Base-by-base conservation (phyloP, 345 rosid genomes). In the Ceriops tagal region DNA sequence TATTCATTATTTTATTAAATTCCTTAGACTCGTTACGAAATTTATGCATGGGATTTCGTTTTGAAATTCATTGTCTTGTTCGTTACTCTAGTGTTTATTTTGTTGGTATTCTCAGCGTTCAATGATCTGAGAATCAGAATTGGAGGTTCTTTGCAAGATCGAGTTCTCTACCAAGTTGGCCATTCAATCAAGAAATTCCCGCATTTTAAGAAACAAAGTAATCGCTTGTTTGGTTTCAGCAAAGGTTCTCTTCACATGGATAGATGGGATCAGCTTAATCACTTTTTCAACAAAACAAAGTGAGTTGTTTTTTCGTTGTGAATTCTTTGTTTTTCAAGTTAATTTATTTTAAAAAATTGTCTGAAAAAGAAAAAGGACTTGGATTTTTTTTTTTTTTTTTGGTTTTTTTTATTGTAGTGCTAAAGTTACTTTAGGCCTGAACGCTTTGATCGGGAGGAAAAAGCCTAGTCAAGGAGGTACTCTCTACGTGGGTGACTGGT, bases 91-190 rank as follows among this genome's bases (percentile, higher is more conserved):
- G 21, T 47, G 27, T 60, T 8, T 61, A 21, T 18, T 5, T 51
- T 11, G n/a, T 30, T 56, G 19, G 52, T 8, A 47, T 30, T 66
- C 58, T 24, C 80, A 89, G 89, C 86, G 8, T 89, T 87, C 58
- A 65, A 77, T 61, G 66, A 69, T 24, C 20, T 84, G 78, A 82
- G 88, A 52, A 78, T 84, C 47, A 78, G 88, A 67, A 3, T 84
- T 30, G 88, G 83, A 66, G 85, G 87, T 4, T 81, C 83, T 27
- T 57, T 88, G 70, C 82, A 88, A 77, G 89, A 88, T 19, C 89
- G 80, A 75, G 60, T 83, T 46, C 5, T 71, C 5, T 88, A 86
- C 67, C 55, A 83, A 28, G 83, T 87, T 24, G 79, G 83, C 1
- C 53, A 73, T 8, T 51, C 81, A 0, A 43, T 69, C 0, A 80